Evolutionary conservation across 2,329 filamentous ascomycete species (phyloP), one percentile per base, ranked within the genome.

Genomic region (Tothia fuscella): DNA sequence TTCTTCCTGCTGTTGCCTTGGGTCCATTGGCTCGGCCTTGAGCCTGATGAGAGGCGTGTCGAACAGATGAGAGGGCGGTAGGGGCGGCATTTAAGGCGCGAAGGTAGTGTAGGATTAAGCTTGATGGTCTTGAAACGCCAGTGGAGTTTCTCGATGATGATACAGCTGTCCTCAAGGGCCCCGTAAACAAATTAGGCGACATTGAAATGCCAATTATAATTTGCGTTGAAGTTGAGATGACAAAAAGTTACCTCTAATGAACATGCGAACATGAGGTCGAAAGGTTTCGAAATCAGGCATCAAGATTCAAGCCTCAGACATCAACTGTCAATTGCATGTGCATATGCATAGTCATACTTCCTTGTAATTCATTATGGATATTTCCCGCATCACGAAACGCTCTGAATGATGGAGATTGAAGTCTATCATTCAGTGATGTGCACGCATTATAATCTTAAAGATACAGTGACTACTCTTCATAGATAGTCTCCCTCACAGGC

Each of bases 1-100:
- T 86, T 67, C 94, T 94, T 53, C 80, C 80, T 1, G 80, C 70
- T 3, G 78, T 77, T 53, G 82, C 73, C 56, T 79, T 79, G 21
- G 76, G 74, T 49, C 76, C 74, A 56, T 82, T 93, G 62, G 78
- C 77, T 46, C 74, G 68, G 52, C 76, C 76, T 65, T 80, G 74
- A 20, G 74, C 63, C 51, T 75, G 71, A 66, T 81, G 77, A 13
- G 76, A 73, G 48, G 78, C 77, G 56, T 78, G 64, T 57, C 78
- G 67, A 48, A 72, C 59, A 10, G 28, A 28, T 31, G 61, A 63
- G 51, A 70, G 59, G 33, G 55, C 51, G 33, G 59, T 55, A 44
- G 57, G 51, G 37, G 51, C 16, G 26, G 42, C 39, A 37, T 29
- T 43, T n/a, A 36, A 22, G n/a, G 33, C 21, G 31, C 41, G 41